Conservation (phyloP, 371 early-diverging fungal genomes). For the Entomophthora muscae region DNA sequence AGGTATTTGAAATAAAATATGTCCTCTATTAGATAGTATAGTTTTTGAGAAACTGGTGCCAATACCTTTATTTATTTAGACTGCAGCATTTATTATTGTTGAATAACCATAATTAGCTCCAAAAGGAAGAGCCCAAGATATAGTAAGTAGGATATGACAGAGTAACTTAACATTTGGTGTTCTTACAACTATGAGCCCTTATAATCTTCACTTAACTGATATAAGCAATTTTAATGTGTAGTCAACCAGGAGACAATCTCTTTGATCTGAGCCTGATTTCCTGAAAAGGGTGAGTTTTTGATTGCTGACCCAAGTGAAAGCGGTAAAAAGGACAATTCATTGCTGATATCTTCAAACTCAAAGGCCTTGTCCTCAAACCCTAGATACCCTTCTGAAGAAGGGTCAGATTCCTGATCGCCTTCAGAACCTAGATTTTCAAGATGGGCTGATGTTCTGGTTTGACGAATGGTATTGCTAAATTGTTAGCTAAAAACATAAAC, state of each 20-base stretch:
- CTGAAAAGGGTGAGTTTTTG: neutral
- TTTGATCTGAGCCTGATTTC: neutral
- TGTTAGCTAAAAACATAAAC: neutral
- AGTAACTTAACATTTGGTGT: too few species aligned
- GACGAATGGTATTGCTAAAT: slow-evolving; percentile 38
- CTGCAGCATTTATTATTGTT: too few species aligned
- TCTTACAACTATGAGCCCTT: too few species aligned
- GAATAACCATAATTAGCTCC: too few species aligned
- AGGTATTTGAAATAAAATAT: too few species aligned
- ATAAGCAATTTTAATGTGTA: neutral
- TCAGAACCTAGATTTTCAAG: neutral
- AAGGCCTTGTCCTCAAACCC: slow-evolving; percentile 67
- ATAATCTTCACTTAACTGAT: too few species aligned
- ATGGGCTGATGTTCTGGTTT: slow-evolving; percentile 38
- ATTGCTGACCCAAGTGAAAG: neutral
- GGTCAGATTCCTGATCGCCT: slow-evolving; percentile 29
- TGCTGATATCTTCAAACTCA: slow-evolving; percentile 57
- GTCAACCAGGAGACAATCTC: neutral
- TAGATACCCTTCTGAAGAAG: slow-evolving; percentile 26
- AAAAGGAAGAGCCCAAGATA: too few species aligned
- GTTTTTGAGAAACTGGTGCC: too few species aligned
- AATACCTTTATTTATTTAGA: too few species aligned
- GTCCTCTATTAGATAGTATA: too few species aligned
- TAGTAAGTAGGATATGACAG: too few species aligned
- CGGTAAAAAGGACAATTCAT: slow-evolving; percentile 20